Conservation (phyloP, 2,329 filamentous ascomycete species). For the Aspergillus novofumigatus region DNA sequence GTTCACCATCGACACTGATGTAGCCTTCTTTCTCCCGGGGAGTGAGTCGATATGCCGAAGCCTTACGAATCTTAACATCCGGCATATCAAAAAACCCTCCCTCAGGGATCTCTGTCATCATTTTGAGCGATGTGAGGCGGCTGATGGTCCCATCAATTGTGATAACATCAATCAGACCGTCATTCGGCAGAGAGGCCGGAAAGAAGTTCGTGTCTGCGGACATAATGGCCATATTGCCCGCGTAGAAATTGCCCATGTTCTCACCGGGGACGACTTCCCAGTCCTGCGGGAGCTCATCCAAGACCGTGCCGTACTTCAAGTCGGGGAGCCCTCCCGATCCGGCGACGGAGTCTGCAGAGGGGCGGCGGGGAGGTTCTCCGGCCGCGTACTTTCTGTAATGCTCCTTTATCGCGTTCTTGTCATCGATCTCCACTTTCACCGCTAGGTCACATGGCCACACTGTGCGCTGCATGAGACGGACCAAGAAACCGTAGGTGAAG, state of each 20-base stretch:
- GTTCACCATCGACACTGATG: slow-evolving; percentile 92
- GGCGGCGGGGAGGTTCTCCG: slow-evolving; percentile 20
- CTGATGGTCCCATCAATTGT: slow-evolving; percentile 73
- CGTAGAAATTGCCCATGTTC: slow-evolving; percentile 86
- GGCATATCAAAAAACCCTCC: slow-evolving; percentile 75
- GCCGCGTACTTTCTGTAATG: slow-evolving; percentile 59
- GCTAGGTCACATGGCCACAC: slow-evolving; percentile 87
- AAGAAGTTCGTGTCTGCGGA: slow-evolving; percentile 80
- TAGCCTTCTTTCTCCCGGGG: slow-evolving; percentile 71
- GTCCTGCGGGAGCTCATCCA: slow-evolving; percentile 68
- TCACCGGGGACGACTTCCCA: slow-evolving; percentile 74
- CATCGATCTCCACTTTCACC: slow-evolving; percentile 73
- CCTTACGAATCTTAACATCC: slow-evolving; percentile 75
- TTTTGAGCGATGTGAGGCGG: slow-evolving; percentile 60
- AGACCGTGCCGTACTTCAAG: slow-evolving; percentile 74
- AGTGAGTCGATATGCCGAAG: slow-evolving; percentile 79
- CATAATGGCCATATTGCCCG: slow-evolving; percentile 94
- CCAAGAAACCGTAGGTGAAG: slow-evolving; percentile 81
- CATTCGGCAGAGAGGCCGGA: slow-evolving; percentile 70
- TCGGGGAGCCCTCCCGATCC: slow-evolving; percentile 60
- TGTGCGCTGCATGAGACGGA: slow-evolving; percentile 68
- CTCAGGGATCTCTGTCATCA: slow-evolving; percentile 68
- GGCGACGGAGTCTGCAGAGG: slow-evolving; percentile 33
- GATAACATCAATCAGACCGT: slow-evolving; percentile 82
- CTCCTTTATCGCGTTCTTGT: slow-evolving; percentile 69